Percentiles rank a stretch among this genome's conserved stretches.
phyloP scores from a whole-genome alignment of 2,329 filamentous ascomycete genomes.

The Colletotrichum sp. region DNA sequence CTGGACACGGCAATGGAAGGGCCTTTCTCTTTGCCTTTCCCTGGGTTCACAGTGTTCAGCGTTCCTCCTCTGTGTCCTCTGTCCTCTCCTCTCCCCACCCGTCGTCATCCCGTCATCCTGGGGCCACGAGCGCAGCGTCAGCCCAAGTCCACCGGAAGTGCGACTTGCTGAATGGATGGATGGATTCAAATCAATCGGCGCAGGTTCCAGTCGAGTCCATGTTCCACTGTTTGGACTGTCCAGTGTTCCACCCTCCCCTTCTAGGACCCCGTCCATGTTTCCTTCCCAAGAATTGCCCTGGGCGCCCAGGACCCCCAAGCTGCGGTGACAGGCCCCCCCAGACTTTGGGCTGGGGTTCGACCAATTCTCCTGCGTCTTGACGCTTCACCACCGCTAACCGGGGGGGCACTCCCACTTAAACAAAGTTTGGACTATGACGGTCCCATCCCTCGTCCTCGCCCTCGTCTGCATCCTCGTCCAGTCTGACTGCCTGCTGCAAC shows the following conservation, averaged over 20 bases:
- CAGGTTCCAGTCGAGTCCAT: neutral
- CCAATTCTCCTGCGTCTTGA: conserved; percentile 6
- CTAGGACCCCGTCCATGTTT: neutral
- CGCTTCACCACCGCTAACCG: neutral
- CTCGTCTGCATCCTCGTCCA: neutral
- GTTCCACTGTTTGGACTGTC: neutral
- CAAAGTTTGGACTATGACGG: conserved; percentile 24
- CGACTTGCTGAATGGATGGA: neutral
- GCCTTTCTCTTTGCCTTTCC: neutral
- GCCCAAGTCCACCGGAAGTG: neutral
- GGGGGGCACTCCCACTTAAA: conserved; percentile 1
- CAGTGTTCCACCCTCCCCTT: neutral
- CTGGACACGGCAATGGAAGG: neutral
- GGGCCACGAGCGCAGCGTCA: neutral
- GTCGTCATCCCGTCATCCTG: neutral
- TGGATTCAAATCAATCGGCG: neutral
- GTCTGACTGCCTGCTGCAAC: neutral
- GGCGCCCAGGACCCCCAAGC: neutral
- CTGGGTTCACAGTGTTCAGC: neutral
- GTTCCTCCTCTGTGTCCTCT: neutral
- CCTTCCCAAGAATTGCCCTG: neutral
- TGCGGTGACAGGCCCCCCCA: neutral
- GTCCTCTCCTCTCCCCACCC: neutral
- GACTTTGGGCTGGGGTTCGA: conserved; percentile 9
- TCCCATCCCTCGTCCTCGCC: neutral